These are phyloP conservation scores for Alternaria hordeiaustralica DNA, from an alignment of 2,329 filamentous ascomycete species.

Conservation along the genomic window DNA sequence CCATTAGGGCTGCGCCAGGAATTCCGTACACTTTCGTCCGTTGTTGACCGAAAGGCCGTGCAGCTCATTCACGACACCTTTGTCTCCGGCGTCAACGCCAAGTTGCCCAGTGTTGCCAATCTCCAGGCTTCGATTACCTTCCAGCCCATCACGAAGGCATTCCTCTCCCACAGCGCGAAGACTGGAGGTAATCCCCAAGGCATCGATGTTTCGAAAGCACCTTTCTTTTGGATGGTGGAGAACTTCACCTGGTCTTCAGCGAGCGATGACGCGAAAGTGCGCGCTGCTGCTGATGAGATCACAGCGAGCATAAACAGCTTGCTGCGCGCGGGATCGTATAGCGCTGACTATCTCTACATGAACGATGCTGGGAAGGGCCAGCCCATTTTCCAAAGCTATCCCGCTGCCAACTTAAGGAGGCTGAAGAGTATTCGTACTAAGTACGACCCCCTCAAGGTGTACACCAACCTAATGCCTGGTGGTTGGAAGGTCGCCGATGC, in stretches of 20 bases:
- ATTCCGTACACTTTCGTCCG: slow-evolving; percentile 21
- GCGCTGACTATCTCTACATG: slow-evolving; percentile 22
- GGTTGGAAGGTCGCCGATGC: slow-evolving; percentile 29
- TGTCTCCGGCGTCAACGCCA: slow-evolving; percentile 9
- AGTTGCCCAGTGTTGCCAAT: slow-evolving; percentile 5
- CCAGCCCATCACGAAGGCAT: slow-evolving; percentile 28
- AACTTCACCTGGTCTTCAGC: slow-evolving; percentile 17
- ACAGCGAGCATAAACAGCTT: slow-evolving; percentile 13
- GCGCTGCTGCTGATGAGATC: slow-evolving; percentile 11
- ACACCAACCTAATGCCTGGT: slow-evolving; percentile 30
- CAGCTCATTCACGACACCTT: slow-evolving; percentile 24
- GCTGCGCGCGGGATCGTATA: neutral
- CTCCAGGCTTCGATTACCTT: slow-evolving; percentile 23
- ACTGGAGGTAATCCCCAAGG: slow-evolving; percentile 30
- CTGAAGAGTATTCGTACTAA: slow-evolving; percentile 37
- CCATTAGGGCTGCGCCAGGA: slow-evolving; percentile 21
- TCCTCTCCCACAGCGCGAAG: slow-evolving; percentile 16
- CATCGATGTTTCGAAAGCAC: slow-evolving; percentile 17
- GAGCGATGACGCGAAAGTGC: slow-evolving; percentile 13
- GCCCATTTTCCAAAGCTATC: slow-evolving; percentile 36
- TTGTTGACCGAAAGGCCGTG: slow-evolving; percentile 22
- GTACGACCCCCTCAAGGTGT: slow-evolving; percentile 40
- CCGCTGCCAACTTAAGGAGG: slow-evolving; percentile 33
- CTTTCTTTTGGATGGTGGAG: slow-evolving; percentile 27
- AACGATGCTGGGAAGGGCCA: slow-evolving; percentile 38